A percentile compares a stretch with the other conserved stretches of the same genome.
These are phyloP conservation scores for Adansonia rubrostipa DNA, from an alignment of 441 rosid genomes.

Conservation along the genomic window DNA sequence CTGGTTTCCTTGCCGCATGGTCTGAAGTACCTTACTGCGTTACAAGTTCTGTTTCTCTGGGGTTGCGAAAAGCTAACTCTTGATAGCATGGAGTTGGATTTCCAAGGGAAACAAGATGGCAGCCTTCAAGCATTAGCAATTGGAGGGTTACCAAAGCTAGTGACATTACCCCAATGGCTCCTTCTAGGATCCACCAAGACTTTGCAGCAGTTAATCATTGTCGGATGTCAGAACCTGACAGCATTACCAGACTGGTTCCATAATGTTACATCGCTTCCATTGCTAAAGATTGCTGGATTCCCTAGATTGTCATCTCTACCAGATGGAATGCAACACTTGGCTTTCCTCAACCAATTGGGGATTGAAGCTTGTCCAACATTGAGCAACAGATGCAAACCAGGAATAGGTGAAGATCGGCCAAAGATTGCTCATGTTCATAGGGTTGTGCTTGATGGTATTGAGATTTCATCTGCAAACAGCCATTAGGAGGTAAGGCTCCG, in stretches of 20 bases:
- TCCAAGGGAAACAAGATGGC: background rate
- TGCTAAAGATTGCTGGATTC: background rate
- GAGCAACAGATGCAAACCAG: conserved; percentile 9
- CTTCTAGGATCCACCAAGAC: conserved; percentile 1
- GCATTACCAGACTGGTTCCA: background rate
- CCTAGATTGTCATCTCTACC: background rate
- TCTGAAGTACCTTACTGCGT: background rate
- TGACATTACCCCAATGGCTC: background rate
- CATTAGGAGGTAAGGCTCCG: background rate
- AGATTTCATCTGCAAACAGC: background rate
- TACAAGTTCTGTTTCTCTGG: background rate
- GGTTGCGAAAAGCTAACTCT: background rate
- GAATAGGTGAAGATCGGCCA: background rate
- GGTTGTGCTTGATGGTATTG: background rate
- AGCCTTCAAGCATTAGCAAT: background rate
- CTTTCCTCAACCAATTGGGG: background rate
- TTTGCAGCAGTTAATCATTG: background rate
- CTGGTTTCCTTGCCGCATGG: background rate
- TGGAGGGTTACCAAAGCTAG: background rate
- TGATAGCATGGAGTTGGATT: background rate
- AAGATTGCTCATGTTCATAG: background rate
- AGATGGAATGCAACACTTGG: background rate
- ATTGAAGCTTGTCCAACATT: background rate
- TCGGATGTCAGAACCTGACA: background rate
- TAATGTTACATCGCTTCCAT: background rate